A percentile compares a stretch with the other conserved stretches of the same genome.
Evolutionary conservation across 148 eudicot genomes (phyloP).

Genomic region (Talinum fruticosum): DNA sequence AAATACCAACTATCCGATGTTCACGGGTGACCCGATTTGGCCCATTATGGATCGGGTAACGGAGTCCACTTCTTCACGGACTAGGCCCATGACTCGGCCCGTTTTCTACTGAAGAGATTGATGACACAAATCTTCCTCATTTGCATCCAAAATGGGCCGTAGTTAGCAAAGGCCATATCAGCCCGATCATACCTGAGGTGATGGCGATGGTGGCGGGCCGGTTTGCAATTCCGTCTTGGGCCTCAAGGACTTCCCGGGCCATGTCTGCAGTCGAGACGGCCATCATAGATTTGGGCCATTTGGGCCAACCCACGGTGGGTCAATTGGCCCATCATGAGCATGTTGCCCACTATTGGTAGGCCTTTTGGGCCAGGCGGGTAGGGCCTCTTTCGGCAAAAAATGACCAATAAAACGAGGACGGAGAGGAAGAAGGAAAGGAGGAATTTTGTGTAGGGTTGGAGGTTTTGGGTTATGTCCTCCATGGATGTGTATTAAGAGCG

Average conservation of each 20-base stretch:
- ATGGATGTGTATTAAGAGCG: not conserved
- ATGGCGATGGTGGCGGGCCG: constrained; percentile 67
- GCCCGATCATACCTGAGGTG: constrained; percentile 52
- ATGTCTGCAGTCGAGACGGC: constrained; percentile 47
- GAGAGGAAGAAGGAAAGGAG: not conserved
- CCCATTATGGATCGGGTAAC: constrained; percentile 21
- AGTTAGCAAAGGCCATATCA: constrained; percentile 75
- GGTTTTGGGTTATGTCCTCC: constrained; percentile 8
- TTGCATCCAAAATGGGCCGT: constrained; percentile 78
- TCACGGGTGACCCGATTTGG: constrained; percentile 33
- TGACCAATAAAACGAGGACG: not conserved
- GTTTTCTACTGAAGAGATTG: constrained; percentile 56
- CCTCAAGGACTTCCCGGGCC: constrained; percentile 62
- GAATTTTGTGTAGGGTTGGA: constrained; percentile 14
- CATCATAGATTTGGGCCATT: constrained; percentile 42
- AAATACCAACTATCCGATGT: constrained; percentile 51
- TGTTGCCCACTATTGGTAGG: constrained; percentile 56
- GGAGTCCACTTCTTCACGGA: constrained; percentile 53
- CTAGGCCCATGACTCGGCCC: constrained; percentile 71
- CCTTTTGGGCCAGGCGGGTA: constrained; percentile 64
- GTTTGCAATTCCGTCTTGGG: constrained; percentile 58
- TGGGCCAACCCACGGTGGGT: constrained; percentile 41
- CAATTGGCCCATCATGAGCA: constrained; percentile 55
- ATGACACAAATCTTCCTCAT: constrained; percentile 71
- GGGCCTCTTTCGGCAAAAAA: constrained; percentile 29